A percentile compares a stretch with the other conserved stretches of the same genome.
These are phyloP conservation scores for Nigrospora osmanthi DNA, from an alignment of 2,329 filamentous ascomycete genomes.

Conservation along the genomic window DNA sequence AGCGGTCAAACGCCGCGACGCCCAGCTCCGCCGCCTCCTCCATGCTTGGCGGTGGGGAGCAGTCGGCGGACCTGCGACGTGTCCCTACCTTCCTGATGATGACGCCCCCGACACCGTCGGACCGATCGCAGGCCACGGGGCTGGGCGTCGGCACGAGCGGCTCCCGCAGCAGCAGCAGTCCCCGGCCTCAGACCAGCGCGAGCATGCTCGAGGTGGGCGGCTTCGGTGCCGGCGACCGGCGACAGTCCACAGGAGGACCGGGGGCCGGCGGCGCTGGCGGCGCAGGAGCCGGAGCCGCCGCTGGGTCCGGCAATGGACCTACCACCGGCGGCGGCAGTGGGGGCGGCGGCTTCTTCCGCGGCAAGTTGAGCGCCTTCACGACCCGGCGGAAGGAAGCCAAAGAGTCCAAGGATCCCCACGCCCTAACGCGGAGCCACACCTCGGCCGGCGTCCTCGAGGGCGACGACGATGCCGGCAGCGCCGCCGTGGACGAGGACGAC, in stretches of 20 bases:
- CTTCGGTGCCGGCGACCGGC: neutral
- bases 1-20: constrained; percentile 29
- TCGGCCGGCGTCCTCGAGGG: neutral
- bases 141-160: constrained; percentile 8
- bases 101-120: constrained; percentile 36
- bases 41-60: constrained; percentile 16
- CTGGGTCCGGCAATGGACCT: no score
- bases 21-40: constrained; percentile 5
- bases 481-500: neutral
- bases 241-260: no score
- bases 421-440: neutral
- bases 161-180: constrained; percentile 1
- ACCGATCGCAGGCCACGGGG: constrained; percentile 3
- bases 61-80: constrained; percentile 11
- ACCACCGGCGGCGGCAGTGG: constrained; percentile 16
- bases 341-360: constrained; percentile 24
- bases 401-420: neutral
- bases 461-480: neutral
- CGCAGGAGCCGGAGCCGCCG: constrained; percentile 1
- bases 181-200: constrained; percentile 11
- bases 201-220: constrained; percentile 10
- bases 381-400: constrained; percentile 14
- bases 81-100: constrained; percentile 36
- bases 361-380: constrained; percentile 23
- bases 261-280: no score